Evolutionary conservation across 1,284 basidiomycete genomes (phyloP), one percentile per base, ranked within the genome.

Genomic region (Ustilago tritici): DNA sequence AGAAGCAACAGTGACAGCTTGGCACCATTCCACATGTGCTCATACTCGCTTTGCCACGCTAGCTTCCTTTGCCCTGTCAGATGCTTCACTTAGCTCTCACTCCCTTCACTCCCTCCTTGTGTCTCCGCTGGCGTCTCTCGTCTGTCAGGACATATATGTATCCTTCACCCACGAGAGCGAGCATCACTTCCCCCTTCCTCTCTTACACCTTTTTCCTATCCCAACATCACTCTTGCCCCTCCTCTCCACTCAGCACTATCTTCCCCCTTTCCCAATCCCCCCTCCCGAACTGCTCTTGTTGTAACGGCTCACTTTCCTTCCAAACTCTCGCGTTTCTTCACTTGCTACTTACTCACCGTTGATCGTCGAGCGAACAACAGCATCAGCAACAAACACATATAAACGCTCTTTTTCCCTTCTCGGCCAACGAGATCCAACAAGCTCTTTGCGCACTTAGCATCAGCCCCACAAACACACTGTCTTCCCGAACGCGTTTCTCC

Each of bases 71-170:
- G 28, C 15, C 49, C 31, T 19, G 53, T 55, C 53, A 55, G 53
- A n/a, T 55, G 53, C 58, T 60, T 60, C 35, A 36, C 47, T 52
- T 60, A 50, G 49, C 34, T 15, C n/a, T 34, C 47, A 36, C n/a
- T 32, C 36, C 14, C 12, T 34, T 4, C 23, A 2, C 40, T n/a
- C n/a, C 3, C 55, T 41, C 23, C 14, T 52, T 52, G n/a, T 32
- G 50, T 32, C 43, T 46, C n/a, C 9, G n/a, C 19, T 19, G 11
- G 6, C 52, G 6, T 23, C 23, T 15, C 23, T 46, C 40, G n/a
- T 23, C 19, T 9, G 32, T 34, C 19, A 60, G 19, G 19, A 38
- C 49, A 52, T 60, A 60, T 60, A 60, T 60, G 19, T 60, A 60
- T 60, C 58, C 36, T 19, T 3, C 43, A 46, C 43, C 19, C n/a